A percentile compares a stretch with the other conserved stretches of the same genome.
phyloP scores from a whole-genome alignment of 371 early-diverging fungal genomes.

The Actinomucor elegans region DNA sequence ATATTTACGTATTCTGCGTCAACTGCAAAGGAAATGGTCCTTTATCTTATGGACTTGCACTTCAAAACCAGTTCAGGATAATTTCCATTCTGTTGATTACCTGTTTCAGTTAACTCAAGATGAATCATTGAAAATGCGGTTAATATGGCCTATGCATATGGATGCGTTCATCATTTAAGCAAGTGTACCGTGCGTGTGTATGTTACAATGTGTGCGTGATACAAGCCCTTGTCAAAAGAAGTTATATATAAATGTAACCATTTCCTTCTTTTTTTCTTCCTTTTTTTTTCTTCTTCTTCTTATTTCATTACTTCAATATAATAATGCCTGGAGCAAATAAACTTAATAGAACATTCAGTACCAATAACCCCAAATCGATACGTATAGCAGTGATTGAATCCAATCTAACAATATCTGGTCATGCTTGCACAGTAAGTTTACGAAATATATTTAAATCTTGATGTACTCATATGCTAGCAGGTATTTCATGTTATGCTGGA shows the following conservation, averaged over 20 bases:
- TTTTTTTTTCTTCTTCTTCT: conserved; percentile 3
- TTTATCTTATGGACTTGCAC: neutral
- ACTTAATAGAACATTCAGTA: neutral
- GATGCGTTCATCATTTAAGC: neutral
- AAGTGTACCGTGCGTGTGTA: neutral
- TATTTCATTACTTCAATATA: neutral
- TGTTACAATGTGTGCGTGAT: neutral
- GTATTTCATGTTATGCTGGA: conserved; percentile 59
- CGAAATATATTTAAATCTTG: neutral
- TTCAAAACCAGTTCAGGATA: too few relatives aligned
- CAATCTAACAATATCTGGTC: conserved; percentile 6
- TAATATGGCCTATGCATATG: conserved; percentile 12
- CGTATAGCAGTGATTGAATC: conserved; percentile 24
- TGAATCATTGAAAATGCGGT: neutral
- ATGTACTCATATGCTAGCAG: too few relatives aligned
- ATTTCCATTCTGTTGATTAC: neutral
- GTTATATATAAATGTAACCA: neutral
- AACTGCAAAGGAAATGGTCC: neutral
- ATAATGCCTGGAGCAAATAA: conserved; percentile 13
- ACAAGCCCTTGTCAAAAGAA: conserved; percentile 11
- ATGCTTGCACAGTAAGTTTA: conserved; percentile 16
- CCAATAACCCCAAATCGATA: neutral
- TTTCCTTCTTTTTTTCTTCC: conserved; percentile 4
- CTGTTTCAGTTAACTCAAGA: neutral
- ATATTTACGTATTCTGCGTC: neutral